Evolutionary conservation across 768 basidiomycete species (phyloP).

Genomic region (Suillus fuscotomentosus): DNA sequence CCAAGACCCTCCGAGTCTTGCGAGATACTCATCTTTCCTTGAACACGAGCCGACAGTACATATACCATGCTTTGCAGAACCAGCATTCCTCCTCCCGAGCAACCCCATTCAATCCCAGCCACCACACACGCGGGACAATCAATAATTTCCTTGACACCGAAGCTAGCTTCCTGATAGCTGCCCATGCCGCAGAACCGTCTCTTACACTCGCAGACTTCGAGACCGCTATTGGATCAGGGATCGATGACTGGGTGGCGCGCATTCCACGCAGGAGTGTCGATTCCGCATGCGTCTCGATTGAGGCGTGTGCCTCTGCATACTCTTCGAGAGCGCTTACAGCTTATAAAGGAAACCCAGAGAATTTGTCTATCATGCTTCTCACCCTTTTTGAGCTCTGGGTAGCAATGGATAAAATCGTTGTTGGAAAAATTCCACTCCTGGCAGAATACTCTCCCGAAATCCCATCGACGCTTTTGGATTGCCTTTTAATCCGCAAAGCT

Average conservation of each 20-base stretch:
- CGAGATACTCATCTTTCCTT: slow-evolving; percentile 36
- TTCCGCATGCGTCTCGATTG: slow-evolving; percentile 18
- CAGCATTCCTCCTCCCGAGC: not conserved
- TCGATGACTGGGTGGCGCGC: slow-evolving; percentile 34
- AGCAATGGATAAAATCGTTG: slow-evolving; percentile 28
- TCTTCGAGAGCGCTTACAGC: slow-evolving; percentile 19
- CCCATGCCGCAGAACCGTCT: slow-evolving; percentile 12
- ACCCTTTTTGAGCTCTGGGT: slow-evolving; percentile 36
- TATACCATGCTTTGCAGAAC: slow-evolving; percentile 19
- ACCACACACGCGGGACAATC: slow-evolving; percentile 14
- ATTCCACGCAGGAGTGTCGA: slow-evolving; percentile 8
- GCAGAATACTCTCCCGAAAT: slow-evolving; percentile 34
- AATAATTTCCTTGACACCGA: slow-evolving; percentile 16
- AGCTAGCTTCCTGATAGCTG: slow-evolving; percentile 12
- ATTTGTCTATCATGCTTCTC: slow-evolving; percentile 42
- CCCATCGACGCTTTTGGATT: slow-evolving; percentile 22
- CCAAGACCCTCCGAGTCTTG: slow-evolving; percentile 24
- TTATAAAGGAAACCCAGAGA: slow-evolving; percentile 37
- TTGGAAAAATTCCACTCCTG: slow-evolving; percentile 25
- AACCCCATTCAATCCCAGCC: slow-evolving; percentile 2
- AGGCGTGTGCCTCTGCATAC: slow-evolving; percentile 27
- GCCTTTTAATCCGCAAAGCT: slow-evolving; percentile 28
- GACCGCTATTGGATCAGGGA: slow-evolving; percentile 23
- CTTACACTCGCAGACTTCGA: slow-evolving; percentile 38
- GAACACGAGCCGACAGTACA: slow-evolving; percentile 25